A percentile compares a stretch with the other conserved stretches of the same genome.
These are phyloP conservation scores for Populus euphratica DNA, from an alignment of 345 rosid genomes.

Conservation along the genomic window DNA sequence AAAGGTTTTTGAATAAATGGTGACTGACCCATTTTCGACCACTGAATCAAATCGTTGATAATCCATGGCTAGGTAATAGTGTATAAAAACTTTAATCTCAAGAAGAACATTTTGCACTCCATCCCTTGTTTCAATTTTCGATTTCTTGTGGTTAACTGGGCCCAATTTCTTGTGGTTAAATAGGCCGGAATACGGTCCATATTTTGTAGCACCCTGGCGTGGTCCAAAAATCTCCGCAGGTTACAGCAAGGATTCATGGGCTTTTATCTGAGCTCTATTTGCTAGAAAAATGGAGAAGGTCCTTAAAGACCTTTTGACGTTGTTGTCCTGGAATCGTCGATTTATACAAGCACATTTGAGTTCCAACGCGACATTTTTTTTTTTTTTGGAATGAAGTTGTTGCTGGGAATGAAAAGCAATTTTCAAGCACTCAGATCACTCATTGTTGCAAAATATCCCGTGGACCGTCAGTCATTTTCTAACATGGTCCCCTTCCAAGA, in stretches of 20 bases:
- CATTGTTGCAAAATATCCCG: background rate
- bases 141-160: too few relatives aligned
- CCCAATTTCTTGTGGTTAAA: too few relatives aligned
- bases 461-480: background rate
- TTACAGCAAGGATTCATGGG: background rate
- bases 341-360: background rate
- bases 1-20: too few relatives aligned
- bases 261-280: background rate
- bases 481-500: conserved; percentile 24
- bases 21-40: background rate
- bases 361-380: too few relatives aligned
- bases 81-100: too few relatives aligned
- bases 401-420: too few relatives aligned
- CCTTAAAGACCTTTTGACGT: background rate
- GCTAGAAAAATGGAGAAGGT: background rate
- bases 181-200: background rate
- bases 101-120: too few relatives aligned
- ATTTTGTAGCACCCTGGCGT: background rate
- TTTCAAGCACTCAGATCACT: background rate
- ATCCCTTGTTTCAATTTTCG: too few relatives aligned
- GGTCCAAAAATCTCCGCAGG: background rate
- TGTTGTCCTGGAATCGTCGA: background rate
- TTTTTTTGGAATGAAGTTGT: too few relatives aligned
- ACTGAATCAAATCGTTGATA: too few relatives aligned
- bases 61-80: too few relatives aligned